Evolutionary conservation across 164 flowering plant genomes (phyloP).

Genomic region (Stephania yunnanensis): DNA sequence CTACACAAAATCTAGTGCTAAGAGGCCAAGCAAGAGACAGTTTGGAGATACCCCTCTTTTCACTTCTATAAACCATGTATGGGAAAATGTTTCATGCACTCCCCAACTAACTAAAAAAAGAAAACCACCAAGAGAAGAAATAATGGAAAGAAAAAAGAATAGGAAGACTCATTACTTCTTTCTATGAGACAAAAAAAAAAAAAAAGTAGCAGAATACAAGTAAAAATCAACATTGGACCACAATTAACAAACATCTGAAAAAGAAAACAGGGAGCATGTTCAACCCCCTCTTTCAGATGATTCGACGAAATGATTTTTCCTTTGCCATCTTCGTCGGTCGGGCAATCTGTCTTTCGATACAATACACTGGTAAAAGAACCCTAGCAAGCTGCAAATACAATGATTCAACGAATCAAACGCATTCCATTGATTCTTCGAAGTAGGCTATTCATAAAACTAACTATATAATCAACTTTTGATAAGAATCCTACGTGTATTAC

Average conservation of each 20-base stretch:
- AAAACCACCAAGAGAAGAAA: neutral
- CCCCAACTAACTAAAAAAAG: neutral
- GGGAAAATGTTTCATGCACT: too few species aligned
- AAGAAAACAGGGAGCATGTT: neutral
- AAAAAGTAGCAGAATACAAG: neutral
- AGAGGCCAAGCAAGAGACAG: too few species aligned
- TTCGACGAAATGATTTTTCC: neutral
- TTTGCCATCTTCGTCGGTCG: neutral
- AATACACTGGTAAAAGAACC: neutral
- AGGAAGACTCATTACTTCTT: neutral
- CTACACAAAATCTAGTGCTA: too few species aligned
- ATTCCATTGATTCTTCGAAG: neutral
- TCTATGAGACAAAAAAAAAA: neutral
- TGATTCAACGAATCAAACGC: neutral
- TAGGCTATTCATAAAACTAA: neutral
- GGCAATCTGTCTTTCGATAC: neutral
- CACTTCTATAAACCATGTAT: too few species aligned
- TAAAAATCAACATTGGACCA: neutral
- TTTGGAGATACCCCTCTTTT: too few species aligned
- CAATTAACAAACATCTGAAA: conserved; percentile 3
- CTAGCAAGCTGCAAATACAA: neutral
- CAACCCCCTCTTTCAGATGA: neutral
- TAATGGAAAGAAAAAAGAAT: neutral
- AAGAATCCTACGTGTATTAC: neutral
- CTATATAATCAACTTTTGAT: neutral